A percentile compares a stretch with the other conserved stretches of the same genome.
phyloP scores from a whole-genome alignment of 495 filamentous ascomycete species.

The Lophium mytilinum region DNA sequence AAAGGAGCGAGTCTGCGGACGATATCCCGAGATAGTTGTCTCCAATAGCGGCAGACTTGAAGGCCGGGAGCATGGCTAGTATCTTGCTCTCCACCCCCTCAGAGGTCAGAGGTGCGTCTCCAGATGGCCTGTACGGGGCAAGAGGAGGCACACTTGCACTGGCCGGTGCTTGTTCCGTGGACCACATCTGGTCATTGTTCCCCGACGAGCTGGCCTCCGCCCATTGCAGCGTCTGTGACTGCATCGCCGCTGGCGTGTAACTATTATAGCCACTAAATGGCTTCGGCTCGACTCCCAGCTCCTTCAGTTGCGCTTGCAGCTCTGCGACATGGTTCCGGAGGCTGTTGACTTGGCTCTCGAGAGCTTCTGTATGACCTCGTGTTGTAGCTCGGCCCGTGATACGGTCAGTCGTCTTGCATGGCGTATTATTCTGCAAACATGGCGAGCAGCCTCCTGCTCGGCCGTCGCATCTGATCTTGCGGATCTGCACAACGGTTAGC shows the following conservation, averaged over 20 bases:
- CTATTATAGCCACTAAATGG: slow-evolving; percentile 5
- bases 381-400: slow-evolving; percentile 74
- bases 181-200: slow-evolving; percentile 10
- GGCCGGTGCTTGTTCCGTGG: background rate
- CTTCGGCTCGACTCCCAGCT: slow-evolving; percentile 29
- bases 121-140: background rate
- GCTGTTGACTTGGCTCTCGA: slow-evolving; percentile 46
- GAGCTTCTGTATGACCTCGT: slow-evolving; percentile 53
- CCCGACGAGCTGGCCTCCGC: background rate
- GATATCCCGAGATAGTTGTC: slow-evolving; percentile 69
- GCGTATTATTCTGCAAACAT: slow-evolving; percentile 60
- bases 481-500: slow-evolving; percentile 45
- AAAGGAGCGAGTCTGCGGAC: slow-evolving; percentile 55
- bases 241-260: background rate
- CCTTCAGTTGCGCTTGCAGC: slow-evolving; percentile 31
- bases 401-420: slow-evolving; percentile 76
- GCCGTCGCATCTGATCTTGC: slow-evolving; percentile 79
- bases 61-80: slow-evolving; percentile 34
- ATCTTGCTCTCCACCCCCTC: slow-evolving; percentile 3
- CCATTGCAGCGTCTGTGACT: slow-evolving; percentile 1
- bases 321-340: slow-evolving; percentile 28
- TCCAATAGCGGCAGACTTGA: slow-evolving; percentile 48
- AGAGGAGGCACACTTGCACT: background rate
- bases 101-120: slow-evolving; percentile 10
- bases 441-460: slow-evolving; percentile 63